Evolutionary conservation across 192 early-diverging fungal genomes (phyloP), one percentile per base, ranked within the genome.

Genomic region (Coemansia sp.): DNA sequence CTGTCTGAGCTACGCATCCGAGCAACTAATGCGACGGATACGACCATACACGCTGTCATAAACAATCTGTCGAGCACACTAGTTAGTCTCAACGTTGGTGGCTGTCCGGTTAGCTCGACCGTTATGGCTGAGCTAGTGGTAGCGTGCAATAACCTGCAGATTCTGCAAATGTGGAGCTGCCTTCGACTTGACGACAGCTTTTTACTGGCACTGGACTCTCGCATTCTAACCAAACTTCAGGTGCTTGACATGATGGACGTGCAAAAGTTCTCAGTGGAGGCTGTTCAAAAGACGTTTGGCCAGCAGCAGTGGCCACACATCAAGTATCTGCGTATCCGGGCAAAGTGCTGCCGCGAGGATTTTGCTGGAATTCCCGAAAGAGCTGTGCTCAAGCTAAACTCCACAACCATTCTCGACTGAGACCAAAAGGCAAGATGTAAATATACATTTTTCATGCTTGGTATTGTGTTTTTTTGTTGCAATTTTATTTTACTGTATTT

Each of bases 181-280:
- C 60, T 76, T 0, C 69, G 73, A 4, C 61, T 81, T 31, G 79
- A 76, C 47, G 73, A 81, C 37, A 73, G 51, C 34, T 81, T 81
- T 42, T 24, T 81, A 56, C 64, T 69, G 7, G 74, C 79, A 26
- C 70, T 81, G 8, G 49, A 76, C 38, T 66, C 79, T 10, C 11
- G 44, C 11, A 31, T 70, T 23, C 64, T 81, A 50, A 55, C 58
- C 7, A 47, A 64, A 15, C 58, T 81, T 56, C 73, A 81, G 49
- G 79, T 81, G 11, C 66, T 81, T 20, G 79, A 81, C 57, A 69
- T 81, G 69, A 73, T 76, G 74, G 73, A 81, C 54, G 79, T 81
- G 37, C 74, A 73, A 72, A 73, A 64, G 73, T 81, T 81, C 54
- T 73, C 73, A 5, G 57, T 58, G 4, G 73, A 63, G 2, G 74